Evolutionary conservation across 2,329 filamentous ascomycete species (phyloP).

Genomic region (Aspergillus intermedius): DNA sequence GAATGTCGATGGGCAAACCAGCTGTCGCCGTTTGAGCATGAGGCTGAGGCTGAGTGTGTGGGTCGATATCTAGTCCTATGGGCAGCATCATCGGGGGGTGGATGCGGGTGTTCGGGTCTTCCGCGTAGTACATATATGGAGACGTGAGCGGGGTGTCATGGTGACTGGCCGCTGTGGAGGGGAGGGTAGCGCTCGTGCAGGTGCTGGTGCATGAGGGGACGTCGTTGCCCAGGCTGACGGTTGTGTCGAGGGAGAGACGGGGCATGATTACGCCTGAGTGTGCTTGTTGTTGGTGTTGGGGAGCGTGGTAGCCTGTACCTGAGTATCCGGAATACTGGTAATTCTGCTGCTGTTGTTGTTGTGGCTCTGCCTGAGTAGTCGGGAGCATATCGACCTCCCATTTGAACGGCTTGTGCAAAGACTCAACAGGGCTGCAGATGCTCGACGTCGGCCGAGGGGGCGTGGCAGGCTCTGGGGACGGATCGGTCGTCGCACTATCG

Average conservation of each 20-base stretch:
- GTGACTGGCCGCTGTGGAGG: neutral
- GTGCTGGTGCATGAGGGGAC: neutral
- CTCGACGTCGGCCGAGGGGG: constrained; percentile 25
- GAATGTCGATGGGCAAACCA: constrained; percentile 17
- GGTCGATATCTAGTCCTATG: constrained; percentile 8
- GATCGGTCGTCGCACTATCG: constrained; percentile 32
- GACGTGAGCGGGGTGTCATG: constrained; percentile 6
- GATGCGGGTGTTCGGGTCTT: constrained; percentile 8
- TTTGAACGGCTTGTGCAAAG: constrained; percentile 17
- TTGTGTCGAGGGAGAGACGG: too few relatives aligned
- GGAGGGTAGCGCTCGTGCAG: constrained; percentile 1
- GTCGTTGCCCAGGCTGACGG: too few relatives aligned
- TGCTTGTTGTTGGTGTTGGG: too few relatives aligned
- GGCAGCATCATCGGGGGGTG: constrained; percentile 9
- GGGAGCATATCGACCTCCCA: constrained; percentile 19
- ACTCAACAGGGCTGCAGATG: constrained; percentile 14
- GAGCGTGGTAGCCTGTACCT: constrained; percentile 12
- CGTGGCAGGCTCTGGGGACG: constrained; percentile 31
- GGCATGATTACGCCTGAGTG: too few relatives aligned
- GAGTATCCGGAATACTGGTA: constrained; percentile 16
- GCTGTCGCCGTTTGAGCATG: constrained; percentile 2
- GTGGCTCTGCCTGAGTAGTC: constrained; percentile 5
- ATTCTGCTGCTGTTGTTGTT: too few relatives aligned
- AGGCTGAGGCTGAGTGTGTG: constrained; percentile 10
- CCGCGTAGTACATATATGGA: constrained; percentile 21